phyloP scores from a whole-genome alignment of 139 green algal genomes.

The Haematococcus sp. region DNA sequence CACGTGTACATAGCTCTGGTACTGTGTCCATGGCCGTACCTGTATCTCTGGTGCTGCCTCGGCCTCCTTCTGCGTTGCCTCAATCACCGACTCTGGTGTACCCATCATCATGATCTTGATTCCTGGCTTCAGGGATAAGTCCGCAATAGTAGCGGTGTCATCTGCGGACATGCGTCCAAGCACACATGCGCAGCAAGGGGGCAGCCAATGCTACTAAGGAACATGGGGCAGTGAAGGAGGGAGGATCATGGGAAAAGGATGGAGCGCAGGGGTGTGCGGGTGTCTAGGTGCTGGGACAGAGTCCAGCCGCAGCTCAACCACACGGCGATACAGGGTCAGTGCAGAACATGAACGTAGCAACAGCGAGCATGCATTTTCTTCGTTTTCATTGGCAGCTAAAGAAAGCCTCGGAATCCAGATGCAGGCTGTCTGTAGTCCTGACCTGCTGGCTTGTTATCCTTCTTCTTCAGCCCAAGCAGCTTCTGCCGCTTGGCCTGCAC shows the following conservation, averaged over 20 bases:
- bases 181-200: no score
- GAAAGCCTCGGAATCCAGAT: no score
- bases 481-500: conserved; percentile 38
- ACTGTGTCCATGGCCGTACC: not conserved
- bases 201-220: no score
- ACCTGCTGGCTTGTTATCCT: conserved; percentile 49
- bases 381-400: conserved; percentile 39
- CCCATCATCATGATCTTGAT: conserved; percentile 84
- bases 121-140: conserved; percentile 64
- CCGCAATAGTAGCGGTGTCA: conserved; percentile 41
- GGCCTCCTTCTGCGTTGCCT: conserved; percentile 34
- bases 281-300: no score
- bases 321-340: no score
- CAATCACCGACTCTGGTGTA: conserved; percentile 62
- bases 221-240: no score
- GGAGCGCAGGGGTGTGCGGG: no score
- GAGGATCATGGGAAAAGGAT: no score
- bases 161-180: conserved; percentile 22
- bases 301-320: no score
- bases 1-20: not conserved
- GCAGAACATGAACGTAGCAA: no score
- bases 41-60: conserved; percentile 68
- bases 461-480: conserved; percentile 76
- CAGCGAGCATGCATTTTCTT: not conserved
- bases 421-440: conserved; percentile 50